These are phyloP conservation scores for Hanseniaspora uvarum DNA, from an alignment of 1,139 yeast genomes.

Conservation along the genomic window DNA sequence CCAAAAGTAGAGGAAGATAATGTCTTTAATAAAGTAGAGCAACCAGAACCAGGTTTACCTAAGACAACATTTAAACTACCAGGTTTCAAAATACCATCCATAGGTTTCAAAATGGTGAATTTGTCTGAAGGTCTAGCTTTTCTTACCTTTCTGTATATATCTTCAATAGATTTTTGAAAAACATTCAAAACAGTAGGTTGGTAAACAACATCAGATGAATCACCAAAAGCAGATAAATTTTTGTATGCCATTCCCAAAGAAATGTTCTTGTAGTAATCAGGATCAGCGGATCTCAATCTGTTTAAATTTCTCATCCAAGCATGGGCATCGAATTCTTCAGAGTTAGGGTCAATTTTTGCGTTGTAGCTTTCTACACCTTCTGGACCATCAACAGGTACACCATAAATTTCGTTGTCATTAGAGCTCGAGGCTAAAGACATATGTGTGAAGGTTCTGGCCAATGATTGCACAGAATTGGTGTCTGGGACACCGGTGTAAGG, in stretches of 20 bases:
- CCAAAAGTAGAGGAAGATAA: slow-evolving; percentile 66
- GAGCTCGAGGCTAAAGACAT: slow-evolving; percentile 3
- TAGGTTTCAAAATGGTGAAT: slow-evolving; percentile 51
- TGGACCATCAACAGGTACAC: slow-evolving; percentile 2
- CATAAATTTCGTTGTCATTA: neutral
- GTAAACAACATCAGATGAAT: slow-evolving; percentile 68
- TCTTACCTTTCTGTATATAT: slow-evolving; percentile 25
- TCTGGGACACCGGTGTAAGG: slow-evolving; percentile 9
- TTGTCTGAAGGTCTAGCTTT: slow-evolving; percentile 26
- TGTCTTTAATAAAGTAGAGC: slow-evolving; percentile 66
- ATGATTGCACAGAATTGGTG: slow-evolving; percentile 7
- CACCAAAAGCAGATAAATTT: slow-evolving; percentile 61
- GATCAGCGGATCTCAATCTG: slow-evolving; percentile 45
- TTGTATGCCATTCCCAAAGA: slow-evolving; percentile 61
- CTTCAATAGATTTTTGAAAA: slow-evolving; percentile 26
- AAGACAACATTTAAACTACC: slow-evolving; percentile 69
- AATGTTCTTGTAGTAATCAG: slow-evolving; percentile 54
- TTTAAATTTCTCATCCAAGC: slow-evolving; percentile 68
- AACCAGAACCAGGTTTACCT: slow-evolving; percentile 81
- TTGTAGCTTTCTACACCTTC: slow-evolving; percentile 32
- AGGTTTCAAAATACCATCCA: slow-evolving; percentile 58
- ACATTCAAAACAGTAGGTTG: slow-evolving; percentile 60
- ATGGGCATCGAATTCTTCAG: slow-evolving; percentile 48
- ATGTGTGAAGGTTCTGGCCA: slow-evolving; percentile 15
- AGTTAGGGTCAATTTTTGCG: slow-evolving; percentile 44